Conservation (phyloP, 768 basidiomycete species). For the Mycena galopus region DNA sequence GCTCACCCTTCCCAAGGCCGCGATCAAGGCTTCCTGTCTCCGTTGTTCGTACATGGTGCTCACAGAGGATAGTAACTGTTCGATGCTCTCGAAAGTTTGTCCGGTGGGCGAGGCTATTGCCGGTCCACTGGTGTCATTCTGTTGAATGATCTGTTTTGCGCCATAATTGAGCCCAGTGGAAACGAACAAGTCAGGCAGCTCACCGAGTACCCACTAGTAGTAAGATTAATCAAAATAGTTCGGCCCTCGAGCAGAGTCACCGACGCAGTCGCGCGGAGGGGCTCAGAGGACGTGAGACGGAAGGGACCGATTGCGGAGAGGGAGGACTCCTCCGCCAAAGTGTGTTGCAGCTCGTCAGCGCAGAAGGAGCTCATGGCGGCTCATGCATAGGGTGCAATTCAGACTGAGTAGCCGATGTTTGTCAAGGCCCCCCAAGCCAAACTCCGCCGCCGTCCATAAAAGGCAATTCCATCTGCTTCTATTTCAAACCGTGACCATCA, state of each 20-base stretch:
- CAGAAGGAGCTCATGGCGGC: constrained; percentile 48
- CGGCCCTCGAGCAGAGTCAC: constrained; percentile 71
- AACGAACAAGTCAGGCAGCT: constrained; percentile 29
- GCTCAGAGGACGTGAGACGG: constrained; percentile 52
- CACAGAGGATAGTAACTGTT: constrained; percentile 64
- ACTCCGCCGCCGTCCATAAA: neutral
- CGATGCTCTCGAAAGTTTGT: constrained; percentile 67
- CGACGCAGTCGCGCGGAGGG: constrained; percentile 64
- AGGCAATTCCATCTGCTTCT: too few species aligned
- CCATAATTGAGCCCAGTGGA: neutral
- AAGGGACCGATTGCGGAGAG: constrained; percentile 66
- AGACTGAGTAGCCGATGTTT: neutral
- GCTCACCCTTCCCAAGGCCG: constrained; percentile 58
- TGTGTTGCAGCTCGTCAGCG: constrained; percentile 64
- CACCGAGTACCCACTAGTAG: constrained; percentile 70
- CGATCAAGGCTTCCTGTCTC: constrained; percentile 60
- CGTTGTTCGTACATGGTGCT: constrained; percentile 68
- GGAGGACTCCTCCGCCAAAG: constrained; percentile 71
- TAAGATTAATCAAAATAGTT: constrained; percentile 60
- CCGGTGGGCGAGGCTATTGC: constrained; percentile 34
- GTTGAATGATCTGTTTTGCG: constrained; percentile 25
- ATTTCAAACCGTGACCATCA: too few species aligned
- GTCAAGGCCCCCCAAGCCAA: neutral
- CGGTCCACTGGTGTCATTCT: constrained; percentile 32
- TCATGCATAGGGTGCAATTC: neutral